Conservation (phyloP, 75 land plant genomes). For the Cryptomeria japonica region DNA sequence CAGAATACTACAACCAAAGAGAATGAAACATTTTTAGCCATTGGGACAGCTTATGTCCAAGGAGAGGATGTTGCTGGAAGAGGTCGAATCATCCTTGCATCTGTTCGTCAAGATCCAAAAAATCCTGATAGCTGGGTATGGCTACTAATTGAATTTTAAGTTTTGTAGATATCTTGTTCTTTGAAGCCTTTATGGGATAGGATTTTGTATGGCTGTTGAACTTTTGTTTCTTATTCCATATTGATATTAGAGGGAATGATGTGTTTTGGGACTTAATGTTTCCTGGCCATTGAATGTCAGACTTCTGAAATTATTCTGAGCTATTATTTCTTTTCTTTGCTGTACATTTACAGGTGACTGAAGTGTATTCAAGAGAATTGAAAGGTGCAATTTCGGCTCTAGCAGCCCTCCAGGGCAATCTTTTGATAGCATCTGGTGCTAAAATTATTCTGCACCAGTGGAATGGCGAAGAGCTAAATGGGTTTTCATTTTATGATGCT, state of each 20-base stretch:
- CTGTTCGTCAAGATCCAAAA: slow-evolving; percentile 66
- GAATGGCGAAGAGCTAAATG: slow-evolving; percentile 93
- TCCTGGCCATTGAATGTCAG: neutral
- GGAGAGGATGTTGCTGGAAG: slow-evolving; percentile 97
- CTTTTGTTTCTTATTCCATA: neutral
- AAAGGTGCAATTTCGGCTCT: slow-evolving; percentile 97
- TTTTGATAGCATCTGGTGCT: slow-evolving; percentile 92
- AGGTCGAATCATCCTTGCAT: slow-evolving; percentile 85
- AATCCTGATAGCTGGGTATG: slow-evolving; percentile 67
- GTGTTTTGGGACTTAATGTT: neutral
- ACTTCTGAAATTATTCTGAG: neutral
- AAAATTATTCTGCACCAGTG: slow-evolving; percentile 92
- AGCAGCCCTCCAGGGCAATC: slow-evolving; percentile 95
- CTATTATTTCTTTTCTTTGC: neutral
- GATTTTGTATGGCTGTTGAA: neutral
- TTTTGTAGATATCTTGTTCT: neutral
- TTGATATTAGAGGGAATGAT: neutral
- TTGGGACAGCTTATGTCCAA: slow-evolving; percentile 98
- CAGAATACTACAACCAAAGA: slow-evolving; percentile 81
- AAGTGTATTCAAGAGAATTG: slow-evolving; percentile 89
- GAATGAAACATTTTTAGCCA: slow-evolving; percentile 83
- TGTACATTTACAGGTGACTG: slow-evolving; percentile 58
- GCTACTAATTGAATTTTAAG: neutral
- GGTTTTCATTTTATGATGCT: slow-evolving; percentile 95
- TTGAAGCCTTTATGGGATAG: neutral